phyloP scores from a whole-genome alignment of 768 basidiomycete genomes.

The Leccinum rimulosum region DNA sequence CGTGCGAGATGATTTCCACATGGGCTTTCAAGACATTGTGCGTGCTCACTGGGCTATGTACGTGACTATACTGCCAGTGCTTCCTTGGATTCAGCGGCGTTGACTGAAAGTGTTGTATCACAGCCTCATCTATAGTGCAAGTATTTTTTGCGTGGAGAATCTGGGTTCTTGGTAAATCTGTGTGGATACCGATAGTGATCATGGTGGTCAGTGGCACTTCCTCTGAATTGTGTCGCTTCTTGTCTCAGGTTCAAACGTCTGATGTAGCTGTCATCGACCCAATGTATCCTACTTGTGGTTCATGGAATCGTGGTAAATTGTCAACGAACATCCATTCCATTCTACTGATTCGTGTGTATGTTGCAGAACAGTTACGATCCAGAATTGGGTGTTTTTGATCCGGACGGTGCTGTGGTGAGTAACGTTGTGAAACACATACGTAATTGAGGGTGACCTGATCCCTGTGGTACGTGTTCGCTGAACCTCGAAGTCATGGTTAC shows the following conservation, averaged over 20 bases:
- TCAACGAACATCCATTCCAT: background rate
- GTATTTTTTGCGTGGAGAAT: slow-evolving; percentile 12
- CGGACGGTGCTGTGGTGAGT: slow-evolving; percentile 6
- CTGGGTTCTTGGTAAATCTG: slow-evolving; percentile 5
- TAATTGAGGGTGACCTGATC: background rate
- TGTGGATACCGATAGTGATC: slow-evolving; percentile 4
- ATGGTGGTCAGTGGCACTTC: background rate
- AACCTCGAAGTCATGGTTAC: slow-evolving; percentile 8
- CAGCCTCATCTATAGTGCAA: slow-evolving; percentile 7
- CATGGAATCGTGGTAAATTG: slow-evolving; percentile 1
- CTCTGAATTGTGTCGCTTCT: background rate
- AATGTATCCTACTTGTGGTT: slow-evolving; percentile 3
- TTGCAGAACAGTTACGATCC: background rate
- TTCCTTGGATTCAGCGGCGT: background rate
- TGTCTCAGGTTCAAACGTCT: background rate
- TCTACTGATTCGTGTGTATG: background rate
- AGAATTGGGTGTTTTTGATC: slow-evolving; percentile 5
- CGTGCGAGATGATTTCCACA: slow-evolving; percentile 3
- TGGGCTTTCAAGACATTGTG: slow-evolving; percentile 9
- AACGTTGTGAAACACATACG: background rate
- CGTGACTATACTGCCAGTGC: background rate
- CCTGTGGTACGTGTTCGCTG: background rate
- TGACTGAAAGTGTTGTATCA: background rate
- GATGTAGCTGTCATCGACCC: background rate
- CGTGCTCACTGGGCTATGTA: slow-evolving; percentile 10